phyloP scores from a whole-genome alignment of 257 asterid species.

The Handroanthus guayacan region DNA sequence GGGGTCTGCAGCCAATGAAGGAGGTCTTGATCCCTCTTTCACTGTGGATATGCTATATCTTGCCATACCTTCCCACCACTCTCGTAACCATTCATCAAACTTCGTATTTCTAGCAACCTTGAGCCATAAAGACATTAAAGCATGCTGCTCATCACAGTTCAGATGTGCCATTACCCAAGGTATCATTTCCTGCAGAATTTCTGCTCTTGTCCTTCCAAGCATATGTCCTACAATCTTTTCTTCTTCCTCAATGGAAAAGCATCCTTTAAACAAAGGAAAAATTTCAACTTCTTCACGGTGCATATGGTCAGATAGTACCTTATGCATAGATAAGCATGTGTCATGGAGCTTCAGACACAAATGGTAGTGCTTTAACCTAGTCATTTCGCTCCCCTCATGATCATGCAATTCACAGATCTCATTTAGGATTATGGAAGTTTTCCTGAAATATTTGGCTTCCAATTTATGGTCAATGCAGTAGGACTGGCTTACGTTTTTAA shows the following conservation, averaged over 20 bases:
- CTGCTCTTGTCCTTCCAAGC: constrained; percentile 75
- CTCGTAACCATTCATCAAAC: constrained; percentile 79
- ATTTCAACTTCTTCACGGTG: constrained; percentile 75
- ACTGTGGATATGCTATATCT: constrained; percentile 44
- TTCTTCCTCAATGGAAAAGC: constrained; percentile 77
- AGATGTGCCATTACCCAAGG: constrained; percentile 82
- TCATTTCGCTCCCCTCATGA: constrained; percentile 39
- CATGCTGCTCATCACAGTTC: constrained; percentile 65
- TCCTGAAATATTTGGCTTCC: constrained; percentile 65
- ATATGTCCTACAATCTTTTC: constrained; percentile 72
- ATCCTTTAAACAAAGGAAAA: constrained; percentile 63
- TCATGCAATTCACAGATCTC: constrained; percentile 51
- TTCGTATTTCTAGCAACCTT: constrained; percentile 67
- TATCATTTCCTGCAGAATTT: constrained; percentile 67
- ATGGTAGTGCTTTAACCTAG: constrained; percentile 46
- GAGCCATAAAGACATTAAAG: constrained; percentile 67
- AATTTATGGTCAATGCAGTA: constrained; percentile 76
- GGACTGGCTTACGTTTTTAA: constrained; percentile 69
- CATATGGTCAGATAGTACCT: constrained; percentile 75
- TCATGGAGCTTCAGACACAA: constrained; percentile 66
- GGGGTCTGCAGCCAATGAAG: constrained; percentile 56
- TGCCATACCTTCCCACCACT: constrained; percentile 83
- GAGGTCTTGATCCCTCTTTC: constrained; percentile 49
- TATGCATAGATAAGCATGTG: constrained; percentile 68
- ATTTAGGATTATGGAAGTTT: constrained; percentile 51